phyloP scores from a whole-genome alignment of 2,329 filamentous ascomycete genomes.

The Calonectria hongkongensis region DNA sequence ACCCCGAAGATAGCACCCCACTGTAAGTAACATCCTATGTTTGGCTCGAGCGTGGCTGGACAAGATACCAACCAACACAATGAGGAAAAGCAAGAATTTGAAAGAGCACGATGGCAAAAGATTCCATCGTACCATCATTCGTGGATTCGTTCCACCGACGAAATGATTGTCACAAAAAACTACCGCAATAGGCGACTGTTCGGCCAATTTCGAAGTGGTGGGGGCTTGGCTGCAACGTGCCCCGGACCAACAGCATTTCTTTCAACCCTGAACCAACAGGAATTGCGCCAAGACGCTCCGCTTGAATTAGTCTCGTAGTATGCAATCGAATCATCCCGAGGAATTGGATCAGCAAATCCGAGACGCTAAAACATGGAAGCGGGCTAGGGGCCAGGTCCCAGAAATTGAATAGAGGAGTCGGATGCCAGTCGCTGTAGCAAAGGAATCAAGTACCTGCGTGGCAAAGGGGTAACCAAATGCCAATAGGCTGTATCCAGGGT shows the following conservation, averaged over 20 bases:
- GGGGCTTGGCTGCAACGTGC: background rate
- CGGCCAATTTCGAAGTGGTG: background rate
- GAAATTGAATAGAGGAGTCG: too few relatives aligned
- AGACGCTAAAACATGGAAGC: background rate
- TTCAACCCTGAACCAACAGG: conserved; percentile 5
- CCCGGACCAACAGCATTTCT: background rate
- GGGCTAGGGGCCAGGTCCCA: too few relatives aligned
- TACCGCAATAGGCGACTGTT: background rate
- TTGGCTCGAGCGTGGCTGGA: too few relatives aligned
- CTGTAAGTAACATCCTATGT: too few relatives aligned
- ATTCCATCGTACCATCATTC: background rate
- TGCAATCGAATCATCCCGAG: background rate
- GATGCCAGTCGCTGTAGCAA: background rate
- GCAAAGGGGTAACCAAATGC: too few relatives aligned
- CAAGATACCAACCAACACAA: too few relatives aligned
- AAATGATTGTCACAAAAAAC: background rate
- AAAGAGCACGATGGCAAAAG: too few relatives aligned
- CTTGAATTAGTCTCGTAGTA: background rate
- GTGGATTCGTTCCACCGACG: background rate
- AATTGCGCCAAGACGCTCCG: background rate
- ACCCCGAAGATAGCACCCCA: too few relatives aligned
- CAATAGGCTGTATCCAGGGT: background rate
- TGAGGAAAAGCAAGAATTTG: too few relatives aligned
- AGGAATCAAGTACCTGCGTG: background rate
- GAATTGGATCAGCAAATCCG: background rate